Evolutionary conservation across 2,329 filamentous ascomycete species (phyloP), one percentile per base, ranked within the genome.

Genomic region (Pseudogymnoascus sp.): DNA sequence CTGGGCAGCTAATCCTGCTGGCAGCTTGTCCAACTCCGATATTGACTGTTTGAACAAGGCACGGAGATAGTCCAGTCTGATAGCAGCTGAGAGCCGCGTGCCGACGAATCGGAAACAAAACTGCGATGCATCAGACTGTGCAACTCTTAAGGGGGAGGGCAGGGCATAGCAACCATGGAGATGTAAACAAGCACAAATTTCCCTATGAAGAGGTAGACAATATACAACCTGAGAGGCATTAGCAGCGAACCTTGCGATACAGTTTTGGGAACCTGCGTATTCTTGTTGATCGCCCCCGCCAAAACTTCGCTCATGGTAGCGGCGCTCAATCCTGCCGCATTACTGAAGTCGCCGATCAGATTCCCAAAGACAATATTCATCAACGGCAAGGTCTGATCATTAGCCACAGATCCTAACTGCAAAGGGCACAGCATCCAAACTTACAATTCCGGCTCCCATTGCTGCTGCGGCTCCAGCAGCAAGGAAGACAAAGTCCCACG

Each of bases 171-270:
- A 60, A 78, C 78, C 71, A 82, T 83, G 65, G 81, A 81, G 63
- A 86, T 74, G 64, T 89, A 90, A 63, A 81, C 83, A 39, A 89
- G 74, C 16, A 75, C 69, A 65, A 89, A 86, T 57, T 86, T 84
- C 12, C 76, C 87, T 39, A 91, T 72, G 71, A 91, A 92, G 6
- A 92, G 76, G 61, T 84, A 84, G 60, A 91, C 81, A 67, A 91
- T 85, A 71, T 86, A 89, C 0, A 92, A 74, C 1, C 82, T 84
- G 63, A 38, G 69, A 66, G 62, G 11, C 20, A 35, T 58, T 38
- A 58, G 57, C 57, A 50, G 22, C 5, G 28, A 6, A 6, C 8
- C 30, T 20, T 25, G 14, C 14, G 1, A 36, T n/a, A 1, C 16
- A 8, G 12, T 12, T 58, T 60, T 22, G 14, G 41, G 8, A 14